Conservation (phyloP, 108 stramenopile genomes). For the Cyclotella kingstonii region DNA sequence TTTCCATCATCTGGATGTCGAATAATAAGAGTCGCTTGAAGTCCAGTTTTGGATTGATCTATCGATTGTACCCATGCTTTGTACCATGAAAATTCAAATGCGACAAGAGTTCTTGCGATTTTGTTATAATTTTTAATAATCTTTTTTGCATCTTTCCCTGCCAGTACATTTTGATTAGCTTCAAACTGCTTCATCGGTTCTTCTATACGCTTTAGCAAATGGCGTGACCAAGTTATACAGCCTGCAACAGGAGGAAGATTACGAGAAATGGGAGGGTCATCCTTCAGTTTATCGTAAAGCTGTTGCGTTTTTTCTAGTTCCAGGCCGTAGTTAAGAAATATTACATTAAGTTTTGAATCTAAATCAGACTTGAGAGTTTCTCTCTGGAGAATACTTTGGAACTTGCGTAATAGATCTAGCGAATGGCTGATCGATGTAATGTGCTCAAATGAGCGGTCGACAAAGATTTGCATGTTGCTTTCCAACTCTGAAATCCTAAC, state of each 20-base stretch:
- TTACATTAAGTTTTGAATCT: slow-evolving; percentile 86
- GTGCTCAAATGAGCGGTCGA: slow-evolving; percentile 88
- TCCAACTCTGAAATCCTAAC: slow-evolving; percentile 77
- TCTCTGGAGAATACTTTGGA: slow-evolving; percentile 84
- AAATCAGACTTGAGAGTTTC: slow-evolving; percentile 84
- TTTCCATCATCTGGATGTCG: slow-evolving; percentile 87
- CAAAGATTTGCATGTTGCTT: slow-evolving; percentile 77
- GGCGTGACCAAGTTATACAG: slow-evolving; percentile 87
- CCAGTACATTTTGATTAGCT: slow-evolving; percentile 69
- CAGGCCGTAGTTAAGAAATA: slow-evolving; percentile 89
- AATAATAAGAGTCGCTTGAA: slow-evolving; percentile 91
- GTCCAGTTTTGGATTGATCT: slow-evolving; percentile 87
- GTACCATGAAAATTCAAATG: slow-evolving; percentile 91
- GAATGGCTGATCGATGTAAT: slow-evolving; percentile 85
- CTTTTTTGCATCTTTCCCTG: slow-evolving; percentile 81
- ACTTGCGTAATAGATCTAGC: slow-evolving; percentile 77
- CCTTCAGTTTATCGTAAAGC: slow-evolving; percentile 89
- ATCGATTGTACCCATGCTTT: slow-evolving; percentile 91
- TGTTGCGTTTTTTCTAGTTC: slow-evolving; percentile 92
- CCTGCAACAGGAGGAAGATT: slow-evolving; percentile 90
- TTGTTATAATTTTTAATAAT: slow-evolving; percentile 95
- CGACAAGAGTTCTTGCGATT: slow-evolving; percentile 85
- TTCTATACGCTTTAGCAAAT: slow-evolving; percentile 89
- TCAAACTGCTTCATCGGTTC: slow-evolving; percentile 92
- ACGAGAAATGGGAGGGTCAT: slow-evolving; percentile 85